phyloP scores from a whole-genome alignment of 768 basidiomycete species.

The Boletus patriciae region DNA sequence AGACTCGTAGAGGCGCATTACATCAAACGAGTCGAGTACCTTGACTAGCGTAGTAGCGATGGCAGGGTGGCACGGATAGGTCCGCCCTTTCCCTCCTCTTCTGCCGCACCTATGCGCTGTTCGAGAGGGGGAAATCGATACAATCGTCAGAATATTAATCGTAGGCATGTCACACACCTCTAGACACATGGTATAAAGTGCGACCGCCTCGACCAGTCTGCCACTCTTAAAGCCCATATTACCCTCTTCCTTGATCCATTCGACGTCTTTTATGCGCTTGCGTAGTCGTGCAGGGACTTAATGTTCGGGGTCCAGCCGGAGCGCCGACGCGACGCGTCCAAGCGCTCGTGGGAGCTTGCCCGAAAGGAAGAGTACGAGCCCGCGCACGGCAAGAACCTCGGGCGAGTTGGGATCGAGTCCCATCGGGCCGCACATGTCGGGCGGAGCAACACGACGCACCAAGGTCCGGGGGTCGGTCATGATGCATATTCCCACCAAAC shows the following conservation, averaged over 20 bases:
- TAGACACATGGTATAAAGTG: slow-evolving; percentile 69
- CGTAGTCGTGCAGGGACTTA: slow-evolving; percentile 67
- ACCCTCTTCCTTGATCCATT: slow-evolving; percentile 82
- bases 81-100: slow-evolving; percentile 77
- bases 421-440: slow-evolving; percentile 25
- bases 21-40: slow-evolving; percentile 37
- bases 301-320: slow-evolving; percentile 78
- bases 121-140: slow-evolving; percentile 1
- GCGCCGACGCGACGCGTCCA: slow-evolving; percentile 67
- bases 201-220: slow-evolving; percentile 58
- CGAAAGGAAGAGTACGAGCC: slow-evolving; percentile 72
- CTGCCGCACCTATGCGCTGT: slow-evolving; percentile 66
- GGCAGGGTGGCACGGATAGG: slow-evolving; percentile 77
- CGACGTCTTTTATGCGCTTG: slow-evolving; percentile 79
- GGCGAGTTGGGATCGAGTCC: slow-evolving; percentile 72
- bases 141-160: background rate
- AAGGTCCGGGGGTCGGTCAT: too few species aligned
- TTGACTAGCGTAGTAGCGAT: slow-evolving; percentile 81
- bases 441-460: too few species aligned
- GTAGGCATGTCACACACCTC: slow-evolving; percentile 44
- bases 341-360: slow-evolving; percentile 70
- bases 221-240: slow-evolving; percentile 71
- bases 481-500: background rate
- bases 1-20: background rate
- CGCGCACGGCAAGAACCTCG: slow-evolving; percentile 76